Evolutionary conservation across 2,329 filamentous ascomycete species (phyloP).

Genomic region (Neophaeococcomyces mojaviensis): DNA sequence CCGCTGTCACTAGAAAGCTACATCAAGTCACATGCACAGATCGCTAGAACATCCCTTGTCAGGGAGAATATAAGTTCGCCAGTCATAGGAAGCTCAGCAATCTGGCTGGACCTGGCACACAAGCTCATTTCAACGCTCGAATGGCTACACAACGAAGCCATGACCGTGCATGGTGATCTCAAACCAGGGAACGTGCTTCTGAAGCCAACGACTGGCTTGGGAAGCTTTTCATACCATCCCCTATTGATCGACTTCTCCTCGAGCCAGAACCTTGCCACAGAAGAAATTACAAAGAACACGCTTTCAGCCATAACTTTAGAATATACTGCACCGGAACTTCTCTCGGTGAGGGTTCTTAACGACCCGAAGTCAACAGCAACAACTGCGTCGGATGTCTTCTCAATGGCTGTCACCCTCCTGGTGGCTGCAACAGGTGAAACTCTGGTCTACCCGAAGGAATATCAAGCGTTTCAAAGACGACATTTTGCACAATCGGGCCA

Average conservation of each 20-base stretch:
- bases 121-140: slow-evolving; percentile 34
- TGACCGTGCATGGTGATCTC: slow-evolving; percentile 42
- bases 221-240: slow-evolving; percentile 32
- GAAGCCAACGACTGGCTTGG: slow-evolving; percentile 12
- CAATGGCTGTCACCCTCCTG: slow-evolving; percentile 38
- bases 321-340: slow-evolving; percentile 39
- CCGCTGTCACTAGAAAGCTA: slow-evolving; percentile 36
- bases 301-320: slow-evolving; percentile 38
- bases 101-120: slow-evolving; percentile 35
- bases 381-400: slow-evolving; percentile 38
- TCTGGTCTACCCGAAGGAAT: slow-evolving; percentile 33
- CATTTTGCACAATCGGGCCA: slow-evolving; percentile 39
- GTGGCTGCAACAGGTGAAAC: slow-evolving; percentile 39
- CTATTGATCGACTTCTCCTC: slow-evolving; percentile 41
- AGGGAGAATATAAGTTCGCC: slow-evolving; percentile 41
- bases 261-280: slow-evolving; percentile 24
- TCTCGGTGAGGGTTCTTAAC: slow-evolving; percentile 29
- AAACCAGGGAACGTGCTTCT: slow-evolving; percentile 42
- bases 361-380: slow-evolving; percentile 30
- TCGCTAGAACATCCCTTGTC: slow-evolving; percentile 22
- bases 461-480: slow-evolving; percentile 32
- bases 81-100: slow-evolving; percentile 30
- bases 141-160: slow-evolving; percentile 36
- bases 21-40: slow-evolving; percentile 29
- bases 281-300: slow-evolving; percentile 17